Base-by-base conservation (phyloP, 2,329 filamentous ascomycete species). In the Colletotrichum karsti region DNA sequence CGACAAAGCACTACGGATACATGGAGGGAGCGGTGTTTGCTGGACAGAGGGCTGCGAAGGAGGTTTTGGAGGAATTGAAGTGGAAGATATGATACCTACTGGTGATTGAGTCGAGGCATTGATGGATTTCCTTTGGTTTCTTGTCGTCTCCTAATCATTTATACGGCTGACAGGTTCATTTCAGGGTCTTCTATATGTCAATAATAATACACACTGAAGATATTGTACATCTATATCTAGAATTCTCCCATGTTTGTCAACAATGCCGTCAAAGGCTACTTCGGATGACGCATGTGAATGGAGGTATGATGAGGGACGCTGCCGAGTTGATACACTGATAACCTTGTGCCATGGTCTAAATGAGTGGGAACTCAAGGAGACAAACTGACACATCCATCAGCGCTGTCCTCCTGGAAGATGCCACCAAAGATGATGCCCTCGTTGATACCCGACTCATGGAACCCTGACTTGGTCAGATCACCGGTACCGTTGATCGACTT, bases 361-460 rank as follows among this genome's bases (percentile, higher is more conserved):
- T n/a, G n/a, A n/a, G n/a, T n/a, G n/a, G n/a, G 18, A 33, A 10
- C 5, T 55, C 35, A 55, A 9, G 57, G 63, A 26, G 48, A 54
- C 50, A 66, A 33, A 18, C 51, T 37, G 10, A 58, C 44, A 13
- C 65, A 69, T n/a, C 60, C 61, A 35, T 63, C 56, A 20, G 77
- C 70, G 69, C 80, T 85, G 69, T 87, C 81, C 76, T 88, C 86
- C 59, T 83, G 74, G 72, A 88, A 88, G 50, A 88, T 81, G 3
- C 85, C 84, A 1, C 82, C 83, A 66, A 80, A 88, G 20, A 87
- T 79, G 28, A 88, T 72, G 2, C 85, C 85, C 74, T 88, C 86
- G 70, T 87, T 74, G 63, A 88, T 83, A 13, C 78, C 81, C 8
- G 77, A 72, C 68, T 80, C 78, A 73, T 88, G 86, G 70, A 79